Evolutionary conservation across 1,139 yeast species (phyloP), one percentile per base, ranked within the genome.

Genomic region (Geotrichum candidum): DNA sequence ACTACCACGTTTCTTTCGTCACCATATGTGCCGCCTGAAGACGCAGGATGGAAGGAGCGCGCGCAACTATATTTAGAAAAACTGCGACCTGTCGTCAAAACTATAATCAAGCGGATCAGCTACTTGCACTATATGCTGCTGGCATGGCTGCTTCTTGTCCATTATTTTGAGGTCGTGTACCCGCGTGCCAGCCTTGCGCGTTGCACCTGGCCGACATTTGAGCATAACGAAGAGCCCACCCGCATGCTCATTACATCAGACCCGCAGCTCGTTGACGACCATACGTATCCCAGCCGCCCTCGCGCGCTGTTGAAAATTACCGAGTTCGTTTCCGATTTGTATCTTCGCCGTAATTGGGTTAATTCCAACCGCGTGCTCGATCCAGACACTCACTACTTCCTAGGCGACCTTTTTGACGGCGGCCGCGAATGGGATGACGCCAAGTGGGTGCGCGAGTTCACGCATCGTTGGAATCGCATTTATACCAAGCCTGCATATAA

Each of bases 401-500:
- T 94, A 53, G 99, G 99, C 0, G 99, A 94, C 72, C 75, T 92
- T 62, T 90, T 92, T 70, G 99, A 94, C 73, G 98, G 98, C 15
- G 99, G 99, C 0, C 79, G 99, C 63, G 90, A 89, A 64, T 90
- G 97, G 96, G 79, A 79, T 7, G 84, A 85, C 67, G 78, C 76
- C 5, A 78, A 75, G 25, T 94, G 97, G 97, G 70, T 81, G 50
- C 76, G 79, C n/a, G 98, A 94, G 72, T 86, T 81, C 68, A 46
- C 25, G 27, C 70, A 73, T 29, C 77, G 99, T 61, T 94, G 89
- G 73, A 81, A 82, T 68, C 68, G 73, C 1, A 82, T 94, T 1
- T 94, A 88, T 72, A 82, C 76, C 65, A 76, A 68, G 75, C 84
- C 74, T 55, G 76, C 75, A 48, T 75, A 70, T 62, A 79, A 83